These are phyloP conservation scores for Tanacetum coccineum DNA, from an alignment of 129 eudicot species.

Conservation along the genomic window DNA sequence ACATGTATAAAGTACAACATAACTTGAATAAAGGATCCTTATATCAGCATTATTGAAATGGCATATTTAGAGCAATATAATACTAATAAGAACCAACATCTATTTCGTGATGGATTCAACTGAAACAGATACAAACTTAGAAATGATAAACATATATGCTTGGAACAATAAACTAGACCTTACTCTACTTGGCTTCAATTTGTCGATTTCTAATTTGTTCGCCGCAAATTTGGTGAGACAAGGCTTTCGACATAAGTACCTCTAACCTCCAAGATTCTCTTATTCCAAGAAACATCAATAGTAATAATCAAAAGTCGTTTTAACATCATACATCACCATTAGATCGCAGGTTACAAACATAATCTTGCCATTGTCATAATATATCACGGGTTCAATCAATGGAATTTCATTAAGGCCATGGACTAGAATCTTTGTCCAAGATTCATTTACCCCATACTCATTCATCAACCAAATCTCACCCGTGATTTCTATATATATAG, in stretches of 20 bases:
- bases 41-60: too few species aligned
- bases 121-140: too few species aligned
- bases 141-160: too few species aligned
- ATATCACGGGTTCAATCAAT: background rate
- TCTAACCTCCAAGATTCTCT: conserved; percentile 19
- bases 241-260: conserved; percentile 30
- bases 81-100: too few species aligned
- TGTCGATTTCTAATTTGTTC: background rate
- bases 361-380: conserved; percentile 9
- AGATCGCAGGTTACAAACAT: background rate
- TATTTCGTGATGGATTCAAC: too few species aligned
- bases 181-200: background rate
- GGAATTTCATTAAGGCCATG: conserved; percentile 1
- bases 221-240: conserved; percentile 12
- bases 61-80: too few species aligned
- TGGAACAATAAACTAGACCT: too few species aligned
- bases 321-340: conserved; percentile 20
- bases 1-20: too few species aligned
- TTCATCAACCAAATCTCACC: conserved; percentile 18
- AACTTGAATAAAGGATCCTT: too few species aligned
- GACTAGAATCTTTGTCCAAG: conserved; percentile 18
- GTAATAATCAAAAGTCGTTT: conserved; percentile 3
- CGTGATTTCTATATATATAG: background rate
- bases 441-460: conserved; percentile 19
- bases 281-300: conserved; percentile 4